phyloP scores from a whole-genome alignment of 495 filamentous ascomycete species.

The Pyronema omphalodes region DNA sequence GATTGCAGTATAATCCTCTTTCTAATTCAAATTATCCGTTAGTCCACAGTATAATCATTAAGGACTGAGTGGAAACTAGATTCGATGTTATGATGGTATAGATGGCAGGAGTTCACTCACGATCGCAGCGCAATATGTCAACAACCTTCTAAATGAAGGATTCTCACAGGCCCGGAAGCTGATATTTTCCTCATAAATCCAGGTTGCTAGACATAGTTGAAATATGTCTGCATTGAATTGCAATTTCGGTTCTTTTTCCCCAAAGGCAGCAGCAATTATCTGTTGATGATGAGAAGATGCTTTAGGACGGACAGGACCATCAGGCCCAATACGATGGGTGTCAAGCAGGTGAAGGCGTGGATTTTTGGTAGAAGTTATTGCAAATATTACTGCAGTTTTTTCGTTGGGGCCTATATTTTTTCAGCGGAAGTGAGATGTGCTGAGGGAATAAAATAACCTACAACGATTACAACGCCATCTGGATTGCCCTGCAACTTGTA shows the following conservation, averaged over 20 bases:
- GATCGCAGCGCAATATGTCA: background rate
- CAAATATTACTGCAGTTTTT: background rate
- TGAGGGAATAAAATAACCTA: background rate
- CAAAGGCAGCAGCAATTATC: background rate
- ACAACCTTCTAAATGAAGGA: background rate
- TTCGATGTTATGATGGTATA: too few relatives aligned
- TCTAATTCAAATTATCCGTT: too few relatives aligned
- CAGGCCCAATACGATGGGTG: conserved; percentile 1
- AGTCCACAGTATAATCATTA: too few relatives aligned
- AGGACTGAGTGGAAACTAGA: too few relatives aligned
- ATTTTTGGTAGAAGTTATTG: conserved; percentile 1
- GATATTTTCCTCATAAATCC: conserved; percentile 6
- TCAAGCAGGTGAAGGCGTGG: conserved; percentile 1
- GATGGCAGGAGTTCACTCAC: too few relatives aligned
- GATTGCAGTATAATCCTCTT: background rate
- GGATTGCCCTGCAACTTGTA: background rate
- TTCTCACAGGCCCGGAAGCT: background rate
- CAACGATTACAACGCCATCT: background rate
- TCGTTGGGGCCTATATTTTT: background rate
- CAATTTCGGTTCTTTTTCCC: background rate
- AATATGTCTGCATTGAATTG: conserved; percentile 7
- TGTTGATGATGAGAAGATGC: background rate
- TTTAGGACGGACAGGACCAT: background rate
- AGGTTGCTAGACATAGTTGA: conserved; percentile 1
- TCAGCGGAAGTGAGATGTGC: background rate